A percentile compares a stretch with the other conserved stretches of the same genome.
These are phyloP conservation scores for Cupressus sempervirens DNA, from an alignment of 75 land plant species.

Conservation along the genomic window DNA sequence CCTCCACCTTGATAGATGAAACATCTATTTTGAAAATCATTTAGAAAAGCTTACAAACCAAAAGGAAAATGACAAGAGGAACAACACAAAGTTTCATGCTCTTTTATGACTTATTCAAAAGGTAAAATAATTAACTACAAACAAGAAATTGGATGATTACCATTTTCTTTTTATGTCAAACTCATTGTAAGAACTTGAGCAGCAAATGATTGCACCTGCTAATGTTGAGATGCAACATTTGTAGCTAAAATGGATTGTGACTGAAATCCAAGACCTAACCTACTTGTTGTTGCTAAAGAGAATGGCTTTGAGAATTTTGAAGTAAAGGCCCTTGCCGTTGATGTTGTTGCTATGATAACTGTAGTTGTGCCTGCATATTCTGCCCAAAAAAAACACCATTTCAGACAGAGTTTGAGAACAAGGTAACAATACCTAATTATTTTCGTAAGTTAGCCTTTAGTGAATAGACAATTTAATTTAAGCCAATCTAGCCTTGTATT, in stretches of 20 bases:
- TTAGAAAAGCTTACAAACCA: not conserved
- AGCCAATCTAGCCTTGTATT: not conserved
- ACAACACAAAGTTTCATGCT: not conserved
- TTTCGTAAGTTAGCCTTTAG: not conserved
- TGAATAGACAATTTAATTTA: not conserved
- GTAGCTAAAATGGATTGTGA: slow-evolving; percentile 25
- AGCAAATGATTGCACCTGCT: slow-evolving; percentile 28
- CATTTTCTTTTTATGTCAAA: slow-evolving; percentile 5
- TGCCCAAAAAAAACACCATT: not conserved
- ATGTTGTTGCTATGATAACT: slow-evolving; percentile 12
- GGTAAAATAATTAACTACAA: not conserved
- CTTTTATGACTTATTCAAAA: not conserved
- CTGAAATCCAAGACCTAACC: slow-evolving; percentile 50
- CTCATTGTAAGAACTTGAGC: slow-evolving; percentile 29
- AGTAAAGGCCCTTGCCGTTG: slow-evolving; percentile 18
- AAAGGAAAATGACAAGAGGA: not conserved
- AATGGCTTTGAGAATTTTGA: slow-evolving; percentile 52
- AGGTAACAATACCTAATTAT: not conserved
- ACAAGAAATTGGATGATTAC: not conserved
- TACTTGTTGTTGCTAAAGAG: slow-evolving; percentile 39
- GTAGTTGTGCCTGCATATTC: slow-evolving; percentile 10
- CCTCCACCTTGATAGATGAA: slow-evolving; percentile 34
- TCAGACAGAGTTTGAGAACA: not conserved
- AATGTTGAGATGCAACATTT: slow-evolving; percentile 18
- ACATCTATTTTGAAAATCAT: slow-evolving; percentile 27